These are phyloP conservation scores for Olyra latifolia DNA, from an alignment of 176 grass and related monocot species.

Conservation along the genomic window DNA sequence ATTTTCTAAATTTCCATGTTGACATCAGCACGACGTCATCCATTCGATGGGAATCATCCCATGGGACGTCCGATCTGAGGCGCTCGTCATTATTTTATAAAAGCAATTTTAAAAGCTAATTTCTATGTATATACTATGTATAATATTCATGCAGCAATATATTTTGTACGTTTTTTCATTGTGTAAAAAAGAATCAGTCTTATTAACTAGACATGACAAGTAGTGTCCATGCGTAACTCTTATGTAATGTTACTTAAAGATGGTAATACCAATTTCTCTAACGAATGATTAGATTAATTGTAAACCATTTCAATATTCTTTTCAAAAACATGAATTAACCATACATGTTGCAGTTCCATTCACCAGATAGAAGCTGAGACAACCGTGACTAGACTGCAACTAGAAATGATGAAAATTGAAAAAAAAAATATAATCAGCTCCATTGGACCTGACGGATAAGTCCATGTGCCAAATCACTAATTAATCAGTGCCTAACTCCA, in stretches of 20 bases:
- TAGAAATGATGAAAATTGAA: not conserved
- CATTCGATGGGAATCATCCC: too few species aligned
- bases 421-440: not conserved
- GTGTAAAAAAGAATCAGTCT: not conserved
- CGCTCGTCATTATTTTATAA: too few species aligned
- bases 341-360: too few species aligned
- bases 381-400: not conserved
- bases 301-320: not conserved
- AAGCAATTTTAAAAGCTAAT: too few species aligned
- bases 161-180: not conserved
- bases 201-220: not conserved
- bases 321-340: not conserved
- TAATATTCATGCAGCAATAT: not conserved
- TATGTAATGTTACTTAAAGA: too few species aligned
- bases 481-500: not conserved
- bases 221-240: too few species aligned
- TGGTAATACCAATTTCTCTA: too few species aligned
- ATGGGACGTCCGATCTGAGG: too few species aligned
- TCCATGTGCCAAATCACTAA: not conserved
- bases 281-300: not conserved
- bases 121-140: too few species aligned
- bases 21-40: too few species aligned
- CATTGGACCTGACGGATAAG: not conserved
- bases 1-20: too few species aligned
- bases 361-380: not conserved